Base-by-base conservation (phyloP, 768 basidiomycete genomes). In the Trametes cubensis region DNA sequence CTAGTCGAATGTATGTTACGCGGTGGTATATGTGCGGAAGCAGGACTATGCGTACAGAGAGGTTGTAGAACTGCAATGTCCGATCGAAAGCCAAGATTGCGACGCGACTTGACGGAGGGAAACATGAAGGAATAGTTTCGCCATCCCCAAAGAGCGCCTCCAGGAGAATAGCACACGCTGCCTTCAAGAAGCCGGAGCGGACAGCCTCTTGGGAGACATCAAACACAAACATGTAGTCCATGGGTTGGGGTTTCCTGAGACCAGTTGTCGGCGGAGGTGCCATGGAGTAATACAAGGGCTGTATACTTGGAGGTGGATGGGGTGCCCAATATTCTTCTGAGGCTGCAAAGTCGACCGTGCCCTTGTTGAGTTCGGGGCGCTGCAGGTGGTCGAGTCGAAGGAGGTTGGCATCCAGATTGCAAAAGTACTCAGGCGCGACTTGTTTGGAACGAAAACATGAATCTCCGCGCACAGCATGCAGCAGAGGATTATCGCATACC, bases 261-360 rank as follows among this genome's bases (percentile, higher is more conserved):
- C 80, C 81, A 14, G 75, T 55, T 6, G 49, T 67, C 0, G 78
- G 75, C 45, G 77, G 79, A 2, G 85, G 81, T 23, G 82, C 79
- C 2, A 80, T 65, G 14, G 84, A 80, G 55, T 80, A 78, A 68
- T 85, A 87, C 2, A 87, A 79, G 23, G 82, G 77, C 10, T 77
- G 73, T 55, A 88, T 69, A 62, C 81, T 77, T 28, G 80, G 77
- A 18, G 85, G 78, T 14, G 90, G 86, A 48, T 88, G 83, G 39
- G 83, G 79, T 2, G 94, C 90, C 92, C 93, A 95, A 70, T 99
- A 99, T 48, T 87, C 85, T 63, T 86, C 78, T 0, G 73, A 59
- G 11, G 95, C 95, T 4, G 80, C 78, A 66, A 97, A 95, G 73
- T 98, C 97, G 52, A 97, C 83, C 0, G 95, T 98, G 2, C 97